Percentiles rank a stretch among this genome's conserved stretches.
Evolutionary conservation across 805 yeast species (phyloP).

Genomic region (Monosporozyma aerobia): DNA sequence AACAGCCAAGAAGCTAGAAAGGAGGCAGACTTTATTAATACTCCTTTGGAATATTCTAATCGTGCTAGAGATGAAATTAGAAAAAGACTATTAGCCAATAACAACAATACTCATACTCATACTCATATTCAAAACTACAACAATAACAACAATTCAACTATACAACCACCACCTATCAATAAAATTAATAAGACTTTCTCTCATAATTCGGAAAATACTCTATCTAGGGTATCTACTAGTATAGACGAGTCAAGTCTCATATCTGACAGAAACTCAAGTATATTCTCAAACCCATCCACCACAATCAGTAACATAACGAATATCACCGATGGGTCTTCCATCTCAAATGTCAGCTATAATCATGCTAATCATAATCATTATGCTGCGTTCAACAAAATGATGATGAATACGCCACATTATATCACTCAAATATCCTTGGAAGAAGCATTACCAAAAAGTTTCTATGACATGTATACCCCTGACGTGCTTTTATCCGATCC

Average conservation of each 20-base stretch:
- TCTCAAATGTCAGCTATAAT: not conserved
- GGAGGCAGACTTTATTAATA: constrained; percentile 23
- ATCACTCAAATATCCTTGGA: constrained; percentile 30
- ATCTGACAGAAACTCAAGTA: constrained; percentile 19
- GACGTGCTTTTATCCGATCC: constrained; percentile 40
- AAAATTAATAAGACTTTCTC: not conserved
- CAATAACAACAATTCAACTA: not conserved
- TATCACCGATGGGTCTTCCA: constrained; percentile 6
- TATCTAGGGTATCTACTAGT: not conserved
- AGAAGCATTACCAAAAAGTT: constrained; percentile 45
- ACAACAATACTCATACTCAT: not conserved
- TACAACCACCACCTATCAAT: not conserved
- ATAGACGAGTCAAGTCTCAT: constrained; percentile 11
- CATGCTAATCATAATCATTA: too few relatives aligned
- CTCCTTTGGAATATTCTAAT: constrained; percentile 29
- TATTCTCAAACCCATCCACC: constrained; percentile 23
- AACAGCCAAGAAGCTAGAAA: constrained; percentile 4
- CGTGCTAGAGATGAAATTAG: constrained; percentile 30
- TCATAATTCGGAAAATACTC: not conserved
- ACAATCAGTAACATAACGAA: constrained; percentile 11
- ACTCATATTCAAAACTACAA: not conserved
- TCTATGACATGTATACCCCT: constrained; percentile 48
- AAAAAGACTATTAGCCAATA: constrained; percentile 17
- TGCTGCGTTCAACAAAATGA: not conserved
- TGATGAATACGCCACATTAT: constrained; percentile 7